Conservation (phyloP, 805 yeast species). For the Cyberlindnera lachancei region DNA sequence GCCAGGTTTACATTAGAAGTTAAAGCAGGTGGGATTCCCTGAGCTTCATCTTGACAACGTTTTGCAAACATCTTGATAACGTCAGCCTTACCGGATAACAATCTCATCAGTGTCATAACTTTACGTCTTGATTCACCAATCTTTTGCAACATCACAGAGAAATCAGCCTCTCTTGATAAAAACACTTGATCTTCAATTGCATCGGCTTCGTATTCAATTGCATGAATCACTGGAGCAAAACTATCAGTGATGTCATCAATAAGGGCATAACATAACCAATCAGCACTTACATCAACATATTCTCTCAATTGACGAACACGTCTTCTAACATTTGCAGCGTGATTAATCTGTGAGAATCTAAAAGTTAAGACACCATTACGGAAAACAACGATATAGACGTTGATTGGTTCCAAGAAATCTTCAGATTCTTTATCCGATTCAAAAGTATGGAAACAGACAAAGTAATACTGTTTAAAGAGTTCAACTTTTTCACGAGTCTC, state of each 20-base stretch:
- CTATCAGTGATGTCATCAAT: constrained; percentile 84
- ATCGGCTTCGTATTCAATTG: constrained; percentile 74
- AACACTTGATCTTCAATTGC: constrained; percentile 78
- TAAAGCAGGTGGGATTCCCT: constrained; percentile 34
- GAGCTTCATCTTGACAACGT: constrained; percentile 70
- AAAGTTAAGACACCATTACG: constrained; percentile 86
- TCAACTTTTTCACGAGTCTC: constrained; percentile 98
- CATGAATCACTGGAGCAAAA: constrained; percentile 73
- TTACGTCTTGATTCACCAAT: constrained; percentile 87
- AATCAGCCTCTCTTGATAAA: constrained; percentile 66
- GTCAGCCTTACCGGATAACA: constrained; percentile 90
- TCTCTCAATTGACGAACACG: constrained; percentile 75
- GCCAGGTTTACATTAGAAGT: constrained; percentile 33
- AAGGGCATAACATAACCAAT: constrained; percentile 76
- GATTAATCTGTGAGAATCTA: constrained; percentile 92
- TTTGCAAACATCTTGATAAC: constrained; percentile 95
- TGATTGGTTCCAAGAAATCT: constrained; percentile 76
- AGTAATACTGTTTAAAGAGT: constrained; percentile 80
- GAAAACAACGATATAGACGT: constrained; percentile 81
- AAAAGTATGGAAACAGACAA: constrained; percentile 95
- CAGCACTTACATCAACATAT: constrained; percentile 70
- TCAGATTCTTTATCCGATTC: constrained; percentile 78
- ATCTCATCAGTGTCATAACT: constrained; percentile 87
- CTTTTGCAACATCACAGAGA: constrained; percentile 65
- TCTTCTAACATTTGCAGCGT: constrained; percentile 81